Evolutionary conservation across 805 yeast genomes (phyloP).

Genomic region (Teunomyces tritomae): DNA sequence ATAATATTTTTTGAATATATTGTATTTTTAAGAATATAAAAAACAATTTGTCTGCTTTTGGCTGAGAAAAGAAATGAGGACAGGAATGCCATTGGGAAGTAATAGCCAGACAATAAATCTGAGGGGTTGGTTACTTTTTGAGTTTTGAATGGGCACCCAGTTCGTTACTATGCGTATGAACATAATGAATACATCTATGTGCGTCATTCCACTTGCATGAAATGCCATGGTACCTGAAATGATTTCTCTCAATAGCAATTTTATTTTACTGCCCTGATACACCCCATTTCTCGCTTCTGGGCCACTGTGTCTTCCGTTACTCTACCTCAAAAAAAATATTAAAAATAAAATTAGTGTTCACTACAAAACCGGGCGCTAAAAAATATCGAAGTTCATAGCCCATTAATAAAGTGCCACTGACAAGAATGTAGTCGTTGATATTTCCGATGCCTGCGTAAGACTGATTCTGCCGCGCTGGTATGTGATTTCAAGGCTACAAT

Average conservation of each 20-base stretch:
- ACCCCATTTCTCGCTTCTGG: not conserved
- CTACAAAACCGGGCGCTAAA: constrained; percentile 1
- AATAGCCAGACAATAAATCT: not conserved
- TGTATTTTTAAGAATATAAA: not conserved
- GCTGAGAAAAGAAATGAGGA: not conserved
- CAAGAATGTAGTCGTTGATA: not conserved
- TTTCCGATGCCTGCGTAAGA: not conserved
- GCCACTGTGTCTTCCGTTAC: not conserved
- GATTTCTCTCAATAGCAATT: not conserved
- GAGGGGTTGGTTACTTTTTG: not conserved
- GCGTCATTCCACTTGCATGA: not conserved
- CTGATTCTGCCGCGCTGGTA: not conserved
- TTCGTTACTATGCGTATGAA: not conserved
- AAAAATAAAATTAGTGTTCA: constrained; percentile 1
- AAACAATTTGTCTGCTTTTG: not conserved
- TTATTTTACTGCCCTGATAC: not conserved
- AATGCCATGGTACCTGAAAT: not conserved
- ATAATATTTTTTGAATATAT: not conserved
- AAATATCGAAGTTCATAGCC: not conserved
- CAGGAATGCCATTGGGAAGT: not conserved
- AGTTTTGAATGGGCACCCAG: not conserved
- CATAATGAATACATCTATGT: not conserved
- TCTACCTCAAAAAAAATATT: constrained; percentile 1
- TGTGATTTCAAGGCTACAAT: not conserved
- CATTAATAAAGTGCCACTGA: not conserved